Percentiles rank a stretch among this genome's conserved stretches.
These are phyloP conservation scores for Cytospora piceicola DNA, from an alignment of 2,329 filamentous ascomycete species.

Conservation along the genomic window DNA sequence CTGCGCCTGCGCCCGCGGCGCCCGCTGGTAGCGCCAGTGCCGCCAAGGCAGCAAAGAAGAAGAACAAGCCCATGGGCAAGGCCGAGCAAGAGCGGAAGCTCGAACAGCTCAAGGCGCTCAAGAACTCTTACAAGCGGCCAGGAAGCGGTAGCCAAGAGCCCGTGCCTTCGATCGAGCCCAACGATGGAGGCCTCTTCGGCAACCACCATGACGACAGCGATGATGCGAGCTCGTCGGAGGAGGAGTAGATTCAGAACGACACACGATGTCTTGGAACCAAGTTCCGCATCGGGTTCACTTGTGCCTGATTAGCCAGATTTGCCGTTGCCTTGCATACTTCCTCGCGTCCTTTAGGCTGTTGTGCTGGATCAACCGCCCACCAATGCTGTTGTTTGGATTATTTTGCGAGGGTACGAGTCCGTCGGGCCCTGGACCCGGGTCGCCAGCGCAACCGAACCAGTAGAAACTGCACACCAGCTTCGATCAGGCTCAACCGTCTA, in stretches of 20 bases:
- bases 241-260: constrained; percentile 32
- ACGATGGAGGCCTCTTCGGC: constrained; percentile 33
- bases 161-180: constrained; percentile 44
- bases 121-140: constrained; percentile 53
- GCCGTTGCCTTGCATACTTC: background rate
- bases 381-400: background rate
- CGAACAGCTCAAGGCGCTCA: constrained; percentile 62
- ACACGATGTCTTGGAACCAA: background rate
- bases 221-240: constrained; percentile 59
- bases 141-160: constrained; percentile 54
- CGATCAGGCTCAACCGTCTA: background rate
- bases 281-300: background rate
- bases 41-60: constrained; percentile 60
- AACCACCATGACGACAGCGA: constrained; percentile 47
- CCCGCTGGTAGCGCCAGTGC: constrained; percentile 25
- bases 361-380: background rate
- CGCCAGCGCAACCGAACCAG: background rate
- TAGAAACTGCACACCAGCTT: background rate
- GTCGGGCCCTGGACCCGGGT: background rate
- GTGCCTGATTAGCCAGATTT: background rate
- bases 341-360: background rate
- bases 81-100: constrained; percentile 71
- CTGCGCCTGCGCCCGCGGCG: constrained; percentile 28
- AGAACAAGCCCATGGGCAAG: constrained; percentile 79
- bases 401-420: background rate